These are phyloP conservation scores for Hevea brasiliensis DNA, from an alignment of 345 rosid species.

Conservation along the genomic window DNA sequence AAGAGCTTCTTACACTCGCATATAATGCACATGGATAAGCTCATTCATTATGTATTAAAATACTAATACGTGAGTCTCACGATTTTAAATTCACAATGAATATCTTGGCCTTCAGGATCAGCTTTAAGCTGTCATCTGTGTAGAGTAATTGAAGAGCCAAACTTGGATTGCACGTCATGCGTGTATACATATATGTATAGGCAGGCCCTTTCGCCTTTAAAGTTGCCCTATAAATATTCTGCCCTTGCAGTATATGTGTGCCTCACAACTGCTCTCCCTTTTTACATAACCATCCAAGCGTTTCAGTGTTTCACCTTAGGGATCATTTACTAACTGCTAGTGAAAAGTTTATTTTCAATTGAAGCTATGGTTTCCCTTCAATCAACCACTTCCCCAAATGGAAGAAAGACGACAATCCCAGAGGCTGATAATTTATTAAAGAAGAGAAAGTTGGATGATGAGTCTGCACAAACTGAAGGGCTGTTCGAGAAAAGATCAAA, in stretches of 20 bases:
- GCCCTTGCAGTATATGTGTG: conserved; percentile 20
- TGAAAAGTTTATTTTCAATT: background rate
- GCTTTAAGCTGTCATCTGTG: conserved; percentile 25
- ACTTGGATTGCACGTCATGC: conserved; percentile 61
- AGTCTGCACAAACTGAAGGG: conserved; percentile 10
- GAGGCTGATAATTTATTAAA: conserved; percentile 39
- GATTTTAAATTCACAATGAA: too few species aligned
- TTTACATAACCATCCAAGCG: conserved; percentile 27
- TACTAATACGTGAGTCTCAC: too few species aligned
- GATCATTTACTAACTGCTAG: conserved; percentile 3
- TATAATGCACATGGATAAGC: too few species aligned
- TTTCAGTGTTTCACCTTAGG: conserved; percentile 15
- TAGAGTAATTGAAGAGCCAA: conserved; percentile 35
- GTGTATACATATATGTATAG: conserved; percentile 11
- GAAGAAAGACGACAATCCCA: conserved; percentile 16
- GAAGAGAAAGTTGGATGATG: conserved; percentile 56
- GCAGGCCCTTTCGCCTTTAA: conserved; percentile 21
- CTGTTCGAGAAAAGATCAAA: conserved; percentile 28
- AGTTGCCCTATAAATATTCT: conserved; percentile 30
- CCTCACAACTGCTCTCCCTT: conserved; percentile 14
- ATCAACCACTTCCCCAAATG: conserved; percentile 36
- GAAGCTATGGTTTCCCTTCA: conserved; percentile 49
- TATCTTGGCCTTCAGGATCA: conserved; percentile 19
- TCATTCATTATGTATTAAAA: too few species aligned
- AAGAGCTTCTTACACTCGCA: too few species aligned